Conservation (phyloP, 2,329 filamentous ascomycete species). For the Neofusicoccum ribis region DNA sequence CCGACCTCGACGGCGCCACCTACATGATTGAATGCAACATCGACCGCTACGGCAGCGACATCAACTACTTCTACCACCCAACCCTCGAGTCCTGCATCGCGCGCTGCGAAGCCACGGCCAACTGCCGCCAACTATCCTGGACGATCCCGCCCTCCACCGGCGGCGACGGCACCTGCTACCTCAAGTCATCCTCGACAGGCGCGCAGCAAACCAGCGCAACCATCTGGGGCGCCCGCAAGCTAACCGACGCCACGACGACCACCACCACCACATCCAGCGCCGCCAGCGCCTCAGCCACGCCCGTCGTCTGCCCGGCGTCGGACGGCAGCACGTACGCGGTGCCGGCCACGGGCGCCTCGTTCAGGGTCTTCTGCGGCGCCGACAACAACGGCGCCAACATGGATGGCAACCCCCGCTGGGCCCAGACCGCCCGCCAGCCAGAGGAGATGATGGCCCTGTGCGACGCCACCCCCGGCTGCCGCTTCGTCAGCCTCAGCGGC, state of each 20-base stretch:
- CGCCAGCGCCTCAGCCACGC: neutral
- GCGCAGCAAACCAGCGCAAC: neutral
- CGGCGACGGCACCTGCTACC: slow-evolving; percentile 10
- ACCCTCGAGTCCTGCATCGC: slow-evolving; percentile 25
- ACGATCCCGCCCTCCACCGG: neutral
- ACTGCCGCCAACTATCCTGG: slow-evolving; percentile 29
- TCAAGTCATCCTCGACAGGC: slow-evolving; percentile 3
- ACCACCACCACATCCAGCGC: neutral
- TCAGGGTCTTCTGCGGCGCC: neutral
- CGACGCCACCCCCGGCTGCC: neutral
- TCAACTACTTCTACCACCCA: slow-evolving; percentile 20
- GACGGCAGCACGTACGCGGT: slow-evolving; percentile 10
- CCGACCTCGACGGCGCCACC: slow-evolving; percentile 24
- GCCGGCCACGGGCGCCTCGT: neutral
- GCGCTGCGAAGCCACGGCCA: slow-evolving; percentile 25
- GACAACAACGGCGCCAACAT: slow-evolving; percentile 3
- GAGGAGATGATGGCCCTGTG: neutral
- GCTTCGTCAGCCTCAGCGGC: neutral
- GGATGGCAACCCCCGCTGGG: slow-evolving; percentile 4
- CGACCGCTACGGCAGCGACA: slow-evolving; percentile 29
- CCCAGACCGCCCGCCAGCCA: neutral
- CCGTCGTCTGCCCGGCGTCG: neutral
- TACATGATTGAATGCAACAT: slow-evolving; percentile 28
- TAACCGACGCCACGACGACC: neutral
- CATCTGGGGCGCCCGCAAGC: slow-evolving; percentile 13